Base-by-base conservation (phyloP, 108 stramenopile genomes). In the Chaetoceros muelleri region DNA sequence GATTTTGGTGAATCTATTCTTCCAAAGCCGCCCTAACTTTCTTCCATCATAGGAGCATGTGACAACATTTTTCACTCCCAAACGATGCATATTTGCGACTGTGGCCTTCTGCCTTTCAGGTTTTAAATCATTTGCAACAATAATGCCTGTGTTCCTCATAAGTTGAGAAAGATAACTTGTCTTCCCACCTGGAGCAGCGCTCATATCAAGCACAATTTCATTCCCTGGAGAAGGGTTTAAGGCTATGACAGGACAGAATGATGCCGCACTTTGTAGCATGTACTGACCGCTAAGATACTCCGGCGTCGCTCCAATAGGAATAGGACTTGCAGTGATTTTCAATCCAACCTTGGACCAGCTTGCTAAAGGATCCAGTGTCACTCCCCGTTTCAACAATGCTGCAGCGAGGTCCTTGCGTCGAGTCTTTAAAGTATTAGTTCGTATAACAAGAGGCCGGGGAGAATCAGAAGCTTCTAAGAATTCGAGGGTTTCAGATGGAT, bases 201-300 rank as follows among this genome's bases (percentile, higher is more conserved):
- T 76, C 94, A 99, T 92, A 65, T 99, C 99, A 30, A 99, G 62
- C 30, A 99, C 84, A 17, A 86, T 70, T 73, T 98, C 98, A 13
- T 91, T 90, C n/a, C n/a, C n/a, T 24, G 96, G 96, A 58, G 89
- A 79, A 16, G 97, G 97, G 2, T 62, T 82, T 28, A 99, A 71
- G 0, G 99, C 97, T 75, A 98, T 71, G 1, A 98, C 96, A 0
- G 97, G 96, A 59, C 90, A 95, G 90, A 98, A 91, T 0, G 95
- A 96, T 22, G 97, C 92, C 2, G 99, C 97, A 60, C 92, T 86
- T 64, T 99, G 99, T 46, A 99, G 84, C 95, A 99, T 98, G 79
- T 99, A 99, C 61, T 96, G 93, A 3, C 99, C 99, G 28, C 93
- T 84, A 46, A 99, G 75, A 74, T 99, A 99, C 69, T 99, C 99